phyloP scores from a whole-genome alignment of 2,329 filamentous ascomycete genomes.

The Magnaporthales sp. region DNA sequence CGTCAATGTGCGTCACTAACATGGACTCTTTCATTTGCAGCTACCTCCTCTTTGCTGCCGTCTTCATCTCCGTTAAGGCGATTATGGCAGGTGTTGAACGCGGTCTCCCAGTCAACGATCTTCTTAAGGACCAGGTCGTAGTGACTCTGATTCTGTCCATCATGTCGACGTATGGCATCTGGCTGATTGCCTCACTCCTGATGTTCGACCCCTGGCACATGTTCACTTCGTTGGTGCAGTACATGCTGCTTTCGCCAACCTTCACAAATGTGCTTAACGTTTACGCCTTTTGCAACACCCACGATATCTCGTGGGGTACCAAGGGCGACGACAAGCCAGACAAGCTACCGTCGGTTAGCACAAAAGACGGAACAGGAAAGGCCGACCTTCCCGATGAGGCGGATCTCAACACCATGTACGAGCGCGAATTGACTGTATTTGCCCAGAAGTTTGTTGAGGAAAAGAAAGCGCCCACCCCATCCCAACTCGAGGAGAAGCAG shows the following conservation, averaged over 20 bases:
- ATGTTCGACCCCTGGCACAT: conserved; percentile 99
- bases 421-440: conserved; percentile 71
- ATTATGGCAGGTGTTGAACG: conserved; percentile 64
- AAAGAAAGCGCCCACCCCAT: conserved; percentile 47
- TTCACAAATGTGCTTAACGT: conserved; percentile 99
- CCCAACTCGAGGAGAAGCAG: conserved; percentile 66
- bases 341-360: conserved; percentile 77
- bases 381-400: conserved; percentile 93
- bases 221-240: conserved; percentile 92
- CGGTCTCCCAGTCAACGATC: conserved; percentile 59
- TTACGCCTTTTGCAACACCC: conserved; percentile 97
- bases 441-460: conserved; percentile 65
- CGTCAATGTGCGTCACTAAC: not conserved
- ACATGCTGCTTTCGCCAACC: conserved; percentile 86
- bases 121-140: conserved; percentile 85
- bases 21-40: conserved; percentile 29
- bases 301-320: conserved; percentile 96
- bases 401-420: conserved; percentile 92
- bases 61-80: conserved; percentile 86
- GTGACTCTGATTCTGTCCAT: conserved; percentile 90
- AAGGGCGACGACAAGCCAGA: conserved; percentile 96
- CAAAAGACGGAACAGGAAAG: conserved; percentile 84
- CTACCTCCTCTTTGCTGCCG: conserved; percentile 87
- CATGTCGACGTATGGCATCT: conserved; percentile 85
- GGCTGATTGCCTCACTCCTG: conserved; percentile 81